phyloP scores from a whole-genome alignment of 768 basidiomycete genomes.

The Rhizopogon vesiculosus region DNA sequence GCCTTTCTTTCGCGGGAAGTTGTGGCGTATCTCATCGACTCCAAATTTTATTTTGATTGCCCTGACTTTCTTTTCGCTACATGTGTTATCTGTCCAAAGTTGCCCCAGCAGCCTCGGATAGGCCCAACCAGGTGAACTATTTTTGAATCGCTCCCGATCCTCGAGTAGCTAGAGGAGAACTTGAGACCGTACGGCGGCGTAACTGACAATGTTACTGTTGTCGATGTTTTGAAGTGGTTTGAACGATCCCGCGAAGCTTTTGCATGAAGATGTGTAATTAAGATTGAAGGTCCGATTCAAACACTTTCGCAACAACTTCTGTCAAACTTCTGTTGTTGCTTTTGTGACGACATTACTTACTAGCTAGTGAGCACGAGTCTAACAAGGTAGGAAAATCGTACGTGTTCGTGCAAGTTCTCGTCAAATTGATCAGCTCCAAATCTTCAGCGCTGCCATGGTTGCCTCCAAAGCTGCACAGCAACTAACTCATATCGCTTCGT shows the following conservation, averaged over 20 bases:
- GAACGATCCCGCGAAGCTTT: background rate
- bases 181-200: too few species aligned
- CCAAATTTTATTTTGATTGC: background rate
- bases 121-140: background rate
- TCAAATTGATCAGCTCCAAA: background rate
- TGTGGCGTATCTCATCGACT: background rate
- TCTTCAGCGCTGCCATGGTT: constrained; percentile 18
- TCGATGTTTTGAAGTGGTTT: background rate
- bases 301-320: background rate
- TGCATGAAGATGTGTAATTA: background rate
- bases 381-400: background rate
- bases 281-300: background rate
- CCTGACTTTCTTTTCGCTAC: background rate
- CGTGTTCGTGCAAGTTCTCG: background rate
- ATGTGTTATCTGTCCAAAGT: background rate
- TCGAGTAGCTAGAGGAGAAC: background rate
- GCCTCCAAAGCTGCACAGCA: constrained; percentile 39
- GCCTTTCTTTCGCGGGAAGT: background rate
- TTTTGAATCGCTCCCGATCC: background rate
- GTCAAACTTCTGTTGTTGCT: too few species aligned
- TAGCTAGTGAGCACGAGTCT: background rate
- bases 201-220: background rate
- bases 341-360: background rate
- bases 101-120: background rate
- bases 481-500: constrained; percentile 49